phyloP scores from a whole-genome alignment of 2,329 filamentous ascomycete species.

The Aulographum hederae region DNA sequence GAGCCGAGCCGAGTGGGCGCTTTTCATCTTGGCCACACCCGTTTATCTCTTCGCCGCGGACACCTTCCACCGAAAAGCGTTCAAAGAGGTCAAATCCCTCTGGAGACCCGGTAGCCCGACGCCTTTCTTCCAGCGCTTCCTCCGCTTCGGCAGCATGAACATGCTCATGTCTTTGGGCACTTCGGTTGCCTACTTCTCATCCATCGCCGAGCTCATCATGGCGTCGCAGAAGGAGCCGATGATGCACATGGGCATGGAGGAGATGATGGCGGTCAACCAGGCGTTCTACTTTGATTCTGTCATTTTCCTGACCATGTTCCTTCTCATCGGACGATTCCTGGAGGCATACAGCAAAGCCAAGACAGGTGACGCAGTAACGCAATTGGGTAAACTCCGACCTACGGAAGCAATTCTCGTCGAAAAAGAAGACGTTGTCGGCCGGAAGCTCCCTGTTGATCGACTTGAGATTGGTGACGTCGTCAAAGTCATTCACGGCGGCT shows the following conservation, averaged over 20 bases:
- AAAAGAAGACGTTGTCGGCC: constrained; percentile 14
- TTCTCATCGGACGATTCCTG: constrained; percentile 54
- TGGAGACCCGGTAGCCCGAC: constrained; percentile 62
- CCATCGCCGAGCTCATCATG: constrained; percentile 55
- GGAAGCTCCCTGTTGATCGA: constrained; percentile 42
- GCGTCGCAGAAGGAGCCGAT: constrained; percentile 22
- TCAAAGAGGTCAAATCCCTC: constrained; percentile 60
- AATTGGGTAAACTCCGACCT: constrained; percentile 60
- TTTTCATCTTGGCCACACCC: constrained; percentile 67
- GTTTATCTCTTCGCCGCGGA: constrained; percentile 79
- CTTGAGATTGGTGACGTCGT: constrained; percentile 40
- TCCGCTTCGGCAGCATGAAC: constrained; percentile 95
- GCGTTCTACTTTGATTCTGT: constrained; percentile 74
- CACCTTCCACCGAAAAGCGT: constrained; percentile 60
- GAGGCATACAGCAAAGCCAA: constrained; percentile 87
- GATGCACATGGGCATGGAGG: background rate
- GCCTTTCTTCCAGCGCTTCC: constrained; percentile 58
- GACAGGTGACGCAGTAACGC: constrained; percentile 69
- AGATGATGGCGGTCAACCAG: constrained; percentile 2
- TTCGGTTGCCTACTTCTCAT: constrained; percentile 71
- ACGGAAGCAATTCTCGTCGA: constrained; percentile 55
- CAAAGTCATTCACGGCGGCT: constrained; percentile 58
- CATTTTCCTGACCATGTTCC: constrained; percentile 77
- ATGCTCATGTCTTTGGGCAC: constrained; percentile 81
- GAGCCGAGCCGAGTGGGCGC: constrained; percentile 57